A percentile compares a stretch with the other conserved stretches of the same genome.
Conservation (phyloP, 139 green algal species). For the Picochlorum sp. region DNA sequence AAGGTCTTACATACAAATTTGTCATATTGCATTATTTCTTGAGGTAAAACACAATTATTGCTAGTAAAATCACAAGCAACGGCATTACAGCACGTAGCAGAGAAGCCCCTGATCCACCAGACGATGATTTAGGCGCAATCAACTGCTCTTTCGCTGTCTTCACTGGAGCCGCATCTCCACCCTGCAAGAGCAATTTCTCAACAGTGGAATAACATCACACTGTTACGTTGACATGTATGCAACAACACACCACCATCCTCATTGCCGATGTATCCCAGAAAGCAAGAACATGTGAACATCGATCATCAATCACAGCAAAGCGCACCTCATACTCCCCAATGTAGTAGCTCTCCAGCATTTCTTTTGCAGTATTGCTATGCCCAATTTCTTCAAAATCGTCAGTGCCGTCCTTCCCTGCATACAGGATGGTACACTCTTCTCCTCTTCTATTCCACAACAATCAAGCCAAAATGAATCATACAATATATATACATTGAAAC, state of each 20-base stretch:
- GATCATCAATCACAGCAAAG: too few species aligned
- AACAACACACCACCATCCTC: too few species aligned
- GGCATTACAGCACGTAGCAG: conserved; percentile 26
- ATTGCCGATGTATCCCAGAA: too few species aligned
- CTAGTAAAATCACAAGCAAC: conserved; percentile 14
- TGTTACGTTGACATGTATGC: too few species aligned
- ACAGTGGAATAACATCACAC: too few species aligned
- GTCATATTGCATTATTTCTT: too few species aligned
- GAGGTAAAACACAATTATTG: too few species aligned
- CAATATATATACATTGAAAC: too few species aligned
- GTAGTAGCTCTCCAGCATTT: conserved; percentile 66
- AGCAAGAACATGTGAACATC: too few species aligned
- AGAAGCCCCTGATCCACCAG: not conserved
- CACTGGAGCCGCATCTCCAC: not conserved
- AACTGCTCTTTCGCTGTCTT: not conserved
- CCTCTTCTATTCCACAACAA: not conserved
- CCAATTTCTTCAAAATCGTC: conserved; percentile 88
- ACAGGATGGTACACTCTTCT: not conserved
- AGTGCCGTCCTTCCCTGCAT: conserved; percentile 69
- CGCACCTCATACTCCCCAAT: conserved; percentile 62
- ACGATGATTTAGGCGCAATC: not conserved
- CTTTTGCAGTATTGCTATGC: conserved; percentile 65
- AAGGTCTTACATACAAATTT: too few species aligned
- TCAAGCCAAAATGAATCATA: not conserved
- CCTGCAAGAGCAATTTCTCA: too few species aligned